Conservation (phyloP, 2,329 filamentous ascomycete species). For the Microcyclosporella mali region DNA sequence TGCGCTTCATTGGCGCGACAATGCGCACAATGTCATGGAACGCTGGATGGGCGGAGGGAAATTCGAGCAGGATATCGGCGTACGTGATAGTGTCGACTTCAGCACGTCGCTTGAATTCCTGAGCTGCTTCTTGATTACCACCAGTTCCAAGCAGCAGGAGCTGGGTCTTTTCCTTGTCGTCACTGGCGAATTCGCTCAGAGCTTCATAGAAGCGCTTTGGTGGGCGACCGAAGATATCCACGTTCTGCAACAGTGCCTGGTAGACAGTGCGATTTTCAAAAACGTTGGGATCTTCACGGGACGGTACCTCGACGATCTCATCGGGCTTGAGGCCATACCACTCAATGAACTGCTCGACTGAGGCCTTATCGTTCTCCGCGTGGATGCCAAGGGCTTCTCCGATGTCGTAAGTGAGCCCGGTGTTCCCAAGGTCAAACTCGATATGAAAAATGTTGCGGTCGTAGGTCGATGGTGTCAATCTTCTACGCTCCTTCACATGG, state of each 20-base stretch:
- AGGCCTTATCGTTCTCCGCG: constrained; percentile 77
- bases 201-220: constrained; percentile 97
- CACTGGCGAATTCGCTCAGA: constrained; percentile 75
- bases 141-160: constrained; percentile 66
- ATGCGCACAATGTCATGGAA: constrained; percentile 88
- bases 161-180: constrained; percentile 74
- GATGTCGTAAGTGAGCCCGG: constrained; percentile 91
- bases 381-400: constrained; percentile 96
- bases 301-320: constrained; percentile 84
- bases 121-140: constrained; percentile 62
- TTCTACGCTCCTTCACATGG: constrained; percentile 89
- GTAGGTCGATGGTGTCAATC: constrained; percentile 79
- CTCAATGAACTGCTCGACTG: constrained; percentile 79
- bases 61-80: constrained; percentile 84
- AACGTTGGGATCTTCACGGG: constrained; percentile 66
- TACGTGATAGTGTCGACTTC: constrained; percentile 91
- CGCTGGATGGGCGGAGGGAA: constrained; percentile 76
- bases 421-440: constrained; percentile 89
- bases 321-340: constrained; percentile 79
- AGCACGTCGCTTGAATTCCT: constrained; percentile 84
- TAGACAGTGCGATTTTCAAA: constrained; percentile 87
- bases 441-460: constrained; percentile 99
- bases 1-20: constrained; percentile 84
- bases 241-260: constrained; percentile 83
- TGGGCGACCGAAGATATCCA: constrained; percentile 94